Conservation (phyloP, 768 basidiomycete genomes). For the Zangia roseola region DNA sequence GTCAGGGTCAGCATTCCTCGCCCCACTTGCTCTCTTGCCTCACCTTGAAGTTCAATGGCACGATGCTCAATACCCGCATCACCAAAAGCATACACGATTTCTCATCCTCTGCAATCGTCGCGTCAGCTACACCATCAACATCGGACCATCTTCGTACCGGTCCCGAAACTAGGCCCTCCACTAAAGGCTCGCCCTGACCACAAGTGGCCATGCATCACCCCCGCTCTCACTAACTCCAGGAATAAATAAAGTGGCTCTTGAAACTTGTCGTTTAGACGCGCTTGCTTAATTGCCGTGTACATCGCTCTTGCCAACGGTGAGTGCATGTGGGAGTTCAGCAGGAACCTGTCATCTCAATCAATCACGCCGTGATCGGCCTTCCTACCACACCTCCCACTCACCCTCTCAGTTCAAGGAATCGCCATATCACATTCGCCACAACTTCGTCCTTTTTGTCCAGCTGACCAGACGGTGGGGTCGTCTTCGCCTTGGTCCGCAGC, state of each 20-base stretch:
- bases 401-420: constrained; percentile 96
- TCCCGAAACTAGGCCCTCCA: constrained; percentile 94
- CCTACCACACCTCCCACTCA: constrained; percentile 31
- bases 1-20: constrained; percentile 7
- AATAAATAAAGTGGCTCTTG: constrained; percentile 95
- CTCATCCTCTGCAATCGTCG: constrained; percentile 69
- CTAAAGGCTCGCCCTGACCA: constrained; percentile 89
- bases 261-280: constrained; percentile 95
- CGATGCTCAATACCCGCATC: constrained; percentile 94
- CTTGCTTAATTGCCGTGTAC: constrained; percentile 72
- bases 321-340: constrained; percentile 85
- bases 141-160: constrained; percentile 53
- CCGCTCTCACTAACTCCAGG: constrained; percentile 93
- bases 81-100: constrained; percentile 93
- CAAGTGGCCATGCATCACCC: constrained; percentile 91
- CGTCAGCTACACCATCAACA: constrained; percentile 25
- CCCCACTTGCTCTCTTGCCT: neutral
- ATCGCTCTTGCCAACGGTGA: constrained; percentile 90
- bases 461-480: constrained; percentile 39
- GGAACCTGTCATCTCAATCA: constrained; percentile 57
- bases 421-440: constrained; percentile 97
- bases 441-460: constrained; percentile 98
- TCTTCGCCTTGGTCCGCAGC: constrained; percentile 72
- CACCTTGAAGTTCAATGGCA: constrained; percentile 93
- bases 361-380: constrained; percentile 4